phyloP scores from a whole-genome alignment of 2,329 filamentous ascomycete species.

The Fulvia fulva region DNA sequence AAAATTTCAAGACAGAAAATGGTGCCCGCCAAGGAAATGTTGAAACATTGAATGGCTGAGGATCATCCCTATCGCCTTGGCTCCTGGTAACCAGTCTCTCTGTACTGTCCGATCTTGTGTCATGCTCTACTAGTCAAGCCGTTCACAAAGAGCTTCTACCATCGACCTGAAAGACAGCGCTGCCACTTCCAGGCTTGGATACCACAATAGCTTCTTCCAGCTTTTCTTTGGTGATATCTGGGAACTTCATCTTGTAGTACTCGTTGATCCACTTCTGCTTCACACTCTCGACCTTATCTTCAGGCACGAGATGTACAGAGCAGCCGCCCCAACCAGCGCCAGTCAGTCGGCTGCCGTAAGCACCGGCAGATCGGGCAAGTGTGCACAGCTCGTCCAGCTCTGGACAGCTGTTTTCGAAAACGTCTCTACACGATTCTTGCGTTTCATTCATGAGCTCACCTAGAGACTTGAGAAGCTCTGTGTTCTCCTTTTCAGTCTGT shows the following conservation, averaged over 20 bases:
- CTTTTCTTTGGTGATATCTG: conserved; percentile 67
- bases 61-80: no score
- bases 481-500: conserved; percentile 49
- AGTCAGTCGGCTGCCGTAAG: conserved; percentile 80
- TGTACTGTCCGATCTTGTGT: no score
- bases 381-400: conserved; percentile 87
- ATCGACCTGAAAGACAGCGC: conserved; percentile 34
- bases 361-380: conserved; percentile 72
- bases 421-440: conserved; percentile 77
- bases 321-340: conserved; percentile 97
- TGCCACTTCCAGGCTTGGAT: conserved; percentile 76
- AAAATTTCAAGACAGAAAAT: no score
- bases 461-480: conserved; percentile 67
- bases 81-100: no score
- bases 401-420: conserved; percentile 87
- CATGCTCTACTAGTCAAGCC: background rate
- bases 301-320: conserved; percentile 86
- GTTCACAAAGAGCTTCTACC: conserved; percentile 16
- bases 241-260: conserved; percentile 74
- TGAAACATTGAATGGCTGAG: no score
- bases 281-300: conserved; percentile 73
- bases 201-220: conserved; percentile 77
- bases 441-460: conserved; percentile 85
- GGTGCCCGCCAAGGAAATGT: no score
- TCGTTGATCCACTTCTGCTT: conserved; percentile 71